Base-by-base conservation (phyloP, 2,329 filamentous ascomycete species). In the Trichoderma simmonsii region DNA sequence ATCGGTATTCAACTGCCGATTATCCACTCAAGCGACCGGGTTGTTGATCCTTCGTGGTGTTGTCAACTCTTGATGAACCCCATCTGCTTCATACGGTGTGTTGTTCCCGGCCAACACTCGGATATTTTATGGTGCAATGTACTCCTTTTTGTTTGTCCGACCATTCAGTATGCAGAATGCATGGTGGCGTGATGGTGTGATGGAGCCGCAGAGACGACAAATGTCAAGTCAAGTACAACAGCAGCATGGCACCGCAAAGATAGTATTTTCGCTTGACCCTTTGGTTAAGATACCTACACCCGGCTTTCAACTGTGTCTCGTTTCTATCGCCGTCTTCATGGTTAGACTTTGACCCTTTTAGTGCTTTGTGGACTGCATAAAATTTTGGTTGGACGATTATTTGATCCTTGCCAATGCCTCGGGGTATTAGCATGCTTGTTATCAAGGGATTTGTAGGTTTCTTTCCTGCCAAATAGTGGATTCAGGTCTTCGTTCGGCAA, bases 371-470 rank as follows among this genome's bases (percentile, higher is more conserved):
- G 32, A 75, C 77, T 7, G 76, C 76, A 75, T 76, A 15, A 75
- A 74, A n/a, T 73, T 82, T n/a, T 78, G 80, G 57, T 78, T 75
- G 75, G 82, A 83, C 75, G 82, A 83, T 73, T 80, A 78, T 71
- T 75, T 83, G n/a, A 81, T 82, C 60, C 1, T 28, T 79, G 36
- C 77, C 81, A 14, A 59, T 81, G 73, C 80, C 79, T 24, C 79
- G 77, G 71, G 77, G 74, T 32, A 59, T 81, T 18, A 74, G 70
- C 30, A 78, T 80, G 76, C 59, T 80, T 32, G 57, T 77, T 8
- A 78, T 79, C 18, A 77, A 81, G 71, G 77, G 15, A 24, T 79
- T 26, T 78, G 80, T 80, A 74, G 76, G 79, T 18, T 56, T 43
- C 6, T 56, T 5, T 24, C 14, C 36, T 6, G 11, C 24, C 32